Percentiles rank a stretch among this genome's conserved stretches.
These are phyloP conservation scores for Amphicarpaea edgeworthii DNA, from an alignment of 306 rosid species.

Conservation along the genomic window DNA sequence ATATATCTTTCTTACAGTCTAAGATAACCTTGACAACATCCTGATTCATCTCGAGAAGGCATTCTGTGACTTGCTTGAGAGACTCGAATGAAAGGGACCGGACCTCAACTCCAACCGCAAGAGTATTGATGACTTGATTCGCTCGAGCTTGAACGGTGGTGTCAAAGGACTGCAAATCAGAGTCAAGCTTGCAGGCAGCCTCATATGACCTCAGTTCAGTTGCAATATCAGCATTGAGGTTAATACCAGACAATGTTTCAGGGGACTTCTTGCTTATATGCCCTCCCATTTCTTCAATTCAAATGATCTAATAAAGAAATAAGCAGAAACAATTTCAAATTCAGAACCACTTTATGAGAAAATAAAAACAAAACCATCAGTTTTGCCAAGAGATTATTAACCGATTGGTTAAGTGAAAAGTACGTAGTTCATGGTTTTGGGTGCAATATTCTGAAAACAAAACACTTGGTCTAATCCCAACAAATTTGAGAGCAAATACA, in stretches of 20 bases:
- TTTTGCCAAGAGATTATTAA: conserved; percentile 17
- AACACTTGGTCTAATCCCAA: neutral
- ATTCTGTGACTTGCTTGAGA: conserved; percentile 74
- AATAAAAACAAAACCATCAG: neutral
- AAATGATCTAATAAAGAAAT: conserved; percentile 36
- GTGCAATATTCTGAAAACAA: conserved; percentile 16
- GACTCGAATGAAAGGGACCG: conserved; percentile 85
- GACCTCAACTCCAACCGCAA: conserved; percentile 81
- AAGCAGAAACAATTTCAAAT: conserved; percentile 44
- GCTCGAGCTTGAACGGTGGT: conserved; percentile 68
- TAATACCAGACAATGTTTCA: conserved; percentile 50
- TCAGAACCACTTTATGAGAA: neutral
- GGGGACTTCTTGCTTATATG: conserved; percentile 67
- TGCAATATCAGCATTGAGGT: conserved; percentile 46
- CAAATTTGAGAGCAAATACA: conserved; percentile 16
- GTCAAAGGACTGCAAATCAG: conserved; percentile 73
- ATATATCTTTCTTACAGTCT: conserved; percentile 84
- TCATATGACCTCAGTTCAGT: conserved; percentile 75
- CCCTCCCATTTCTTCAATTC: conserved; percentile 66
- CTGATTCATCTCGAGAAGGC: conserved; percentile 88
- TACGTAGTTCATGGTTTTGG: neutral
- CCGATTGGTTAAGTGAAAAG: conserved; percentile 16
- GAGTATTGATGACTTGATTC: conserved; percentile 66
- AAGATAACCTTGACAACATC: conserved; percentile 86
- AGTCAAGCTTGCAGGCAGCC: conserved; percentile 71